Base-by-base conservation (phyloP, 169 alveolate genomes). In the Plasmodium inui region DNA sequence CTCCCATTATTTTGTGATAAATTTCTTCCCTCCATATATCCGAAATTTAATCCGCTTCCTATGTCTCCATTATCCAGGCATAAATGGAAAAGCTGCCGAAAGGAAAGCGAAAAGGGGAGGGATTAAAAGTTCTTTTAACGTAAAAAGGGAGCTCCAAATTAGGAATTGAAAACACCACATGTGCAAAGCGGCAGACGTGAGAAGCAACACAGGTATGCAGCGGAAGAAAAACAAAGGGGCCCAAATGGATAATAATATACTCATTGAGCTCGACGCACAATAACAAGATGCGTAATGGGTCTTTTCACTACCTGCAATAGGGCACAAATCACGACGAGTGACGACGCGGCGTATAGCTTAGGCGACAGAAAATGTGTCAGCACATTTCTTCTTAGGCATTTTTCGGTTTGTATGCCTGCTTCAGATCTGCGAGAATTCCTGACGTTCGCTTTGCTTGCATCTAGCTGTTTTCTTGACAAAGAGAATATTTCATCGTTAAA, bases 401-500 rank as follows among this genome's bases (percentile, higher is more conserved):
- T 37, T 79, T 44, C 22, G 19, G 39, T 28, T 41, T 79, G 84
- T 79, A 10, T 10, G 14, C 39, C 1, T 17, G 19, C 50, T 32
- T 55, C 37, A 61, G 84, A 41, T 79, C 39, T 41, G 70, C n/a
- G 12, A 32, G 41, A 79, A 79, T 79, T 6, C 17, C 57, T n/a
- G 55, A 79, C 44, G 32, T 14, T 34, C 34, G 30, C 12, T 79
- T 79, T 17, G n/a, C 55, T 79, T 79, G 28, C 84, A 79, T 10
- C 6, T 79, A 79, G 17, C 30, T 79, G 72, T 41, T 12, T 79
- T 79, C 34, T 79, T 79, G 26, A 22, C 2, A 22, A 79, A 79
- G 30, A 78, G 44, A 79, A 26, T 79, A 14, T 79, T 79, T 2
- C 76, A 67, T 67, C 9, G 39, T 79, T 79, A 79, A 79, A 79